These are phyloP conservation scores for Azolla pinnata DNA, from an alignment of 75 land plant species.

Conservation along the genomic window DNA sequence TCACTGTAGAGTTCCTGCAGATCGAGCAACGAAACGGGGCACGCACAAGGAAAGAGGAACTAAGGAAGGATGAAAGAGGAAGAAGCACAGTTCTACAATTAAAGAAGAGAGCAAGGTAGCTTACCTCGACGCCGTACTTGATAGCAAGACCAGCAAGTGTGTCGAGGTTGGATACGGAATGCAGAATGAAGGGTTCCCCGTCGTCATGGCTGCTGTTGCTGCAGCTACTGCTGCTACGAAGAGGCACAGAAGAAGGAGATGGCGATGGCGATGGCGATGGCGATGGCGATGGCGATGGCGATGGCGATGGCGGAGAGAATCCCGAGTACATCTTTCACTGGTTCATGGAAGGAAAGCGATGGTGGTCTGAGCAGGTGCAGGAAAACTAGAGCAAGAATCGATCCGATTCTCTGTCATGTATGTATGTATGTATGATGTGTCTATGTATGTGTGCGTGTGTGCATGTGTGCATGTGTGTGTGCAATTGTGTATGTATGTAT, in stretches of 20 bases:
- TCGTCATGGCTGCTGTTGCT: too few relatives aligned
- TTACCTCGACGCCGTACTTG: conserved; percentile 84
- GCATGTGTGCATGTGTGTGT: background rate
- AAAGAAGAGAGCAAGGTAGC: too few relatives aligned
- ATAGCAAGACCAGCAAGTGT: conserved; percentile 76
- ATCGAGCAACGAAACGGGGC: too few relatives aligned
- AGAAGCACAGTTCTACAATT: too few relatives aligned
- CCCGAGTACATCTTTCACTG: background rate
- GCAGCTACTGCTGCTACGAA: too few relatives aligned
- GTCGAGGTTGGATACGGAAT: conserved; percentile 54
- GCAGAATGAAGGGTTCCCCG: conserved; percentile 33
- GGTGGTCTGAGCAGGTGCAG: too few relatives aligned
- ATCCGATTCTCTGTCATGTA: too few relatives aligned
- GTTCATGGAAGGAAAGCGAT: background rate
- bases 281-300: background rate
- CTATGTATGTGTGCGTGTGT: background rate
- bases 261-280: background rate
- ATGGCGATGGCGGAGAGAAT: background rate
- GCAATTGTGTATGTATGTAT: background rate
- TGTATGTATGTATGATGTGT: background rate
- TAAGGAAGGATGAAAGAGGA: too few relatives aligned
- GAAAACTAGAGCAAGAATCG: too few relatives aligned
- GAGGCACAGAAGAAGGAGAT: background rate
- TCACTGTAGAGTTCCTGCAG: too few relatives aligned
- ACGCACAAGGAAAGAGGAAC: too few relatives aligned